A percentile compares a stretch with the other conserved stretches of the same genome.
Conservation (phyloP, 352 stramenopile species). For the Phytopythium oedochilum region DNA sequence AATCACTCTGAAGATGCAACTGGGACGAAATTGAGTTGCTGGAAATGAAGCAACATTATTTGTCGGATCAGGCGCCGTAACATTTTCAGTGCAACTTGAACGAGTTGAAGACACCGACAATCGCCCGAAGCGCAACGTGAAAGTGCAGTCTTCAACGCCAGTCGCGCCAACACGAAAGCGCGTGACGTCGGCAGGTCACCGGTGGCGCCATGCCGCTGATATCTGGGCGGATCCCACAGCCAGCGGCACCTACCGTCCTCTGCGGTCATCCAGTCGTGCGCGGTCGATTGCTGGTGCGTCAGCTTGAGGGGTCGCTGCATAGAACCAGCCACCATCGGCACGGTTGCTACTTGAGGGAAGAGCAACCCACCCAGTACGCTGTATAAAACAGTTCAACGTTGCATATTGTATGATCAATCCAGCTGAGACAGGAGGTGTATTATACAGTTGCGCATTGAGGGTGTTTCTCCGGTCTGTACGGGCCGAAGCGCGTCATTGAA, state of each 20-base stretch:
- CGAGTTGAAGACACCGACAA: neutral
- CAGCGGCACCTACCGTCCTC: too few relatives aligned
- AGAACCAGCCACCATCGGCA: slow-evolving; percentile 5
- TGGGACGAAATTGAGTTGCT: neutral
- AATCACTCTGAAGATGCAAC: slow-evolving; percentile 1
- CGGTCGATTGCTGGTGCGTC: neutral
- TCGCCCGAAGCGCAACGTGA: neutral
- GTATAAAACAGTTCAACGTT: slow-evolving; percentile 8
- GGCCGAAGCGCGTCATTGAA: slow-evolving; percentile 4
- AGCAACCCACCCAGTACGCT: neutral
- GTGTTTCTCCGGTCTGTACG: neutral
- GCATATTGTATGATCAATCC: too few relatives aligned
- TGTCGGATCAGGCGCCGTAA: neutral
- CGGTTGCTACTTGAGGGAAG: slow-evolving; percentile 9
- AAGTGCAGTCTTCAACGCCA: neutral
- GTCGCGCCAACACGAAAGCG: neutral
- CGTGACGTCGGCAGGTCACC: neutral
- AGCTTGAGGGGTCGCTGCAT: neutral
- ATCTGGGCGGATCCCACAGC: slow-evolving; percentile 1
- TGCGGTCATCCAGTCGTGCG: too few relatives aligned
- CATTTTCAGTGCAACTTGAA: neutral
- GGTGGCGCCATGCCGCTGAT: neutral
- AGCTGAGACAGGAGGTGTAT: slow-evolving; percentile 5
- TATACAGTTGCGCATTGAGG: slow-evolving; percentile 1
- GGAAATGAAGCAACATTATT: neutral